Evolutionary conservation across 768 basidiomycete species (phyloP), one percentile per base, ranked within the genome.

Genomic region (Royoungia palumana): DNA sequence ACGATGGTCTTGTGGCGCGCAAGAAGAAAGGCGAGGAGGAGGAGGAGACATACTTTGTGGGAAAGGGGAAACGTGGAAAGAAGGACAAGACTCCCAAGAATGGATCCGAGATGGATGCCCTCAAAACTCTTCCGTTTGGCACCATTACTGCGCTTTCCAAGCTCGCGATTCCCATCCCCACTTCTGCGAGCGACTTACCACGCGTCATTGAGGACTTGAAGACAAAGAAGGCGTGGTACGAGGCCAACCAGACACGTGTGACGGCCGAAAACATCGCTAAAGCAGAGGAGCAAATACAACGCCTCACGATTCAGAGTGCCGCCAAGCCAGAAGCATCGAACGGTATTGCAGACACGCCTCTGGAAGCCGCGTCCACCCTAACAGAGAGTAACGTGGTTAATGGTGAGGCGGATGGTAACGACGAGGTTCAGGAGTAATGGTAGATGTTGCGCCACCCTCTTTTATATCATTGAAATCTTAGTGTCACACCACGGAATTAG

Each of bases 21-120:
- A 97, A 95, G 76, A 99, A 99, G 80, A 97, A 97, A 75, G 87
- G 82, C n/a, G n/a, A n/a, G 27, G 87, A 87, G 38, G 88, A 87
- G 22, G 87, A 94, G 38, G 83, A 89, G 47, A 59, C 82, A 5
- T 89, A 92, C 68, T 94, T 92, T 66, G 79, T 82, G 16, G 88
- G 81, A 16, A 91, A 87, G 67, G 76, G 76, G 41, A 75, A 70
- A 42, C 82, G 83, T 64, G 78, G 75, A 46, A 88, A 82, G 69
- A 83, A 83, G 64, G 70, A 72, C 35, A 66, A 61, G 39, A 60
- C 64, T 22, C 66, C 70, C 49, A 81, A 78, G 60, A 41, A 65
- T 20, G 62, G 72, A 17, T 57, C 69, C 13, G 60, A 75, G 22
- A 66, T 74, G 14, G 66, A 63, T 44, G 13, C 68, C 32, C 66